phyloP scores from a whole-genome alignment of 768 basidiomycete genomes.

The Auriscalpium microsporum region DNA sequence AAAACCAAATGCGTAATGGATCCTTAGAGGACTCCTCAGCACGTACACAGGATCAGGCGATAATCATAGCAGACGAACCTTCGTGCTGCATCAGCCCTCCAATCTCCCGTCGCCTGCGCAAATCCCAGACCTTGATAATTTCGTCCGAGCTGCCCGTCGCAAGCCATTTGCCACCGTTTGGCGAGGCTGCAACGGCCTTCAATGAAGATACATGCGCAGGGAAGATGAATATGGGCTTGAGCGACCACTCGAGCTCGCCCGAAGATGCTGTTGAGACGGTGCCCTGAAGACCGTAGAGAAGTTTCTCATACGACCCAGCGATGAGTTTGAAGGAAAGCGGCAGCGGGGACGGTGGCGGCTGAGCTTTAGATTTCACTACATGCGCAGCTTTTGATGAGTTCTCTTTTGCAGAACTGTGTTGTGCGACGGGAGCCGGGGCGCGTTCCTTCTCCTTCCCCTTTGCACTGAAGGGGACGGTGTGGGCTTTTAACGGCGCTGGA shows the following conservation, averaged over 20 bases:
- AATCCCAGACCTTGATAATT: conserved; percentile 94
- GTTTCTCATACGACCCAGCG: conserved; percentile 92
- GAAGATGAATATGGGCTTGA: conserved; percentile 90
- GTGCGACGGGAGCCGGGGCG: neutral
- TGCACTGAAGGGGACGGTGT: neutral
- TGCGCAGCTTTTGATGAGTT: conserved; percentile 12
- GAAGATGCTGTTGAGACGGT: conserved; percentile 31
- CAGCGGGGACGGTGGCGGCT: conserved; percentile 16
- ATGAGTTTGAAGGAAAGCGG: conserved; percentile 75
- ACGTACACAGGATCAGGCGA: neutral
- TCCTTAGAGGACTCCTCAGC: conserved; percentile 37
- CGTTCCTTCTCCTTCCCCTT: conserved; percentile 19
- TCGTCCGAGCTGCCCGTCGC: conserved; percentile 96
- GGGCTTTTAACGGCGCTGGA: too few relatives aligned
- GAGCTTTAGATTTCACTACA: neutral
- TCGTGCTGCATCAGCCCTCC: conserved; percentile 93
- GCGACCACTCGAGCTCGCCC: conserved; percentile 24
- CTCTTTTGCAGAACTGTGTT: conserved; percentile 22
- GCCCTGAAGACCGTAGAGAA: conserved; percentile 85
- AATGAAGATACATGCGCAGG: conserved; percentile 94
- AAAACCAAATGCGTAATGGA: conserved; percentile 87
- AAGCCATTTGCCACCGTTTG: conserved; percentile 89
- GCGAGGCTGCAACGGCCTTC: conserved; percentile 83
- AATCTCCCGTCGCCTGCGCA: conserved; percentile 84
- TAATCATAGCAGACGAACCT: conserved; percentile 40